phyloP scores from a whole-genome alignment of 2,329 filamentous ascomycete genomes.

The Epichloe scottii region DNA sequence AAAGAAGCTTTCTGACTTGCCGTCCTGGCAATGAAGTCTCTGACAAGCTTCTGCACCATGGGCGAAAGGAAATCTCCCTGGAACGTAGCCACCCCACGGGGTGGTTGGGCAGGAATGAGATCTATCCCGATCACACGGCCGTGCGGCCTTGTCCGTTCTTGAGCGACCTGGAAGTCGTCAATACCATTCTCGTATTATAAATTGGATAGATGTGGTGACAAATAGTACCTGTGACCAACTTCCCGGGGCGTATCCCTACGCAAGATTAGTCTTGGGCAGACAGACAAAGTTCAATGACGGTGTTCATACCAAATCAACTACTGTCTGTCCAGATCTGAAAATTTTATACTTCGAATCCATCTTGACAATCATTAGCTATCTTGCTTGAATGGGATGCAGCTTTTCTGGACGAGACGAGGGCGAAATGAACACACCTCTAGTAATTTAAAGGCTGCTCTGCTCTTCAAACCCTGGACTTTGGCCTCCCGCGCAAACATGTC shows the following conservation, averaged over 20 bases:
- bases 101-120: constrained; percentile 83
- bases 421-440: constrained; percentile 49
- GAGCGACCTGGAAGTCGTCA: constrained; percentile 51
- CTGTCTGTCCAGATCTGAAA: constrained; percentile 69
- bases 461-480: constrained; percentile 69
- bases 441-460: constrained; percentile 86
- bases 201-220: too few species aligned
- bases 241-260: constrained; percentile 62
- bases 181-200: not conserved
- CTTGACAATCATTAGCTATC: constrained; percentile 26
- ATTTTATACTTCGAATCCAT: constrained; percentile 73
- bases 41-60: constrained; percentile 62
- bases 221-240: constrained; percentile 53
- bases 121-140: constrained; percentile 86
- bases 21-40: constrained; percentile 57
- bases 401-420: not conserved
- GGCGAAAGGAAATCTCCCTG: constrained; percentile 85
- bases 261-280: not conserved
- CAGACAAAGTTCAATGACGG: not conserved
- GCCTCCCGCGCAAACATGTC: constrained; percentile 67
- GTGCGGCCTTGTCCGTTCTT: constrained; percentile 60
- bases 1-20: constrained; percentile 16
- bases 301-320: constrained; percentile 67
- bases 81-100: constrained; percentile 81
- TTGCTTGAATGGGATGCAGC: not conserved